phyloP scores from a whole-genome alignment of 2,329 filamentous ascomycete genomes.

The Fusarium fujikuroi region DNA sequence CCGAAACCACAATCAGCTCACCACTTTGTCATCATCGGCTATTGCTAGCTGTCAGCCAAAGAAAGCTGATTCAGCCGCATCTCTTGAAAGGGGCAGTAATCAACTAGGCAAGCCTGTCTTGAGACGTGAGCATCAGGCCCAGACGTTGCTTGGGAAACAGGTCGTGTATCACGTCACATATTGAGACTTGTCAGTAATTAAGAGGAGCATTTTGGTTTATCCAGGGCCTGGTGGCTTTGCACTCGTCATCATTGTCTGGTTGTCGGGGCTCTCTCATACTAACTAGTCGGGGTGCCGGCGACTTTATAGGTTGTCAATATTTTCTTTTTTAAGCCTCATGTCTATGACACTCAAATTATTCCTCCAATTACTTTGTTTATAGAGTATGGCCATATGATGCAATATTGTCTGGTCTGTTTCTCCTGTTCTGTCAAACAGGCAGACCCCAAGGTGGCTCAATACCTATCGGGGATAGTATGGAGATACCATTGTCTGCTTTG shows the following conservation, averaged over 20 bases:
- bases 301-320: background rate
- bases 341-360: background rate
- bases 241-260: constrained; percentile 33
- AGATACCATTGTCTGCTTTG: background rate
- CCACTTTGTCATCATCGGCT: constrained; percentile 16
- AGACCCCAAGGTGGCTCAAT: background rate
- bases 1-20: constrained; percentile 36
- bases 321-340: constrained; percentile 7
- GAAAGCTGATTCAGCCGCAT: constrained; percentile 10
- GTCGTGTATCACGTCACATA: constrained; percentile 30
- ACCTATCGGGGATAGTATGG: background rate
- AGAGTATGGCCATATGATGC: background rate
- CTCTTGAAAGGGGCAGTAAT: background rate
- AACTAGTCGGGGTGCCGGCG: constrained; percentile 11
- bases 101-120: constrained; percentile 5
- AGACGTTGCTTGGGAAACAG: constrained; percentile 35
- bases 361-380: background rate
- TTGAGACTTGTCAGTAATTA: background rate
- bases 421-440: background rate
- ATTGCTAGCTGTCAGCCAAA: constrained; percentile 7
- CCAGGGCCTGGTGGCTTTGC: constrained; percentile 7
- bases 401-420: background rate
- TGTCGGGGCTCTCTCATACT: constrained; percentile 15
- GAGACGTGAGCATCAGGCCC: background rate
- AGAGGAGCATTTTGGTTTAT: background rate